phyloP scores from a whole-genome alignment of 345 rosid genomes.

The Diplotaxis tenuifolia region DNA sequence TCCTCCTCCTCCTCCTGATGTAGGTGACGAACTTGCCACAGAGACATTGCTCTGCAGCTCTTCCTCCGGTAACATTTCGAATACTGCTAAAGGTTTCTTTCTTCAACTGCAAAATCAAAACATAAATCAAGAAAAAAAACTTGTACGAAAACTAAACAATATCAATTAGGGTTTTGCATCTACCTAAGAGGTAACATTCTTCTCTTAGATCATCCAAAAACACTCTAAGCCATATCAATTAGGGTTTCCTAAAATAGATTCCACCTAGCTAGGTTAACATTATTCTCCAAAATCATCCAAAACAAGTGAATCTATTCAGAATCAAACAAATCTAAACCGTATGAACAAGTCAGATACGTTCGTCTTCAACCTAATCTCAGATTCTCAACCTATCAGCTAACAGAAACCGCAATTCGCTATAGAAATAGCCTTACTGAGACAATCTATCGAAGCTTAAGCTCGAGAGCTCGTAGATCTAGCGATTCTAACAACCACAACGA shows the following conservation, averaged over 20 bases:
- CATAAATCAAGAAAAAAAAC: too few relatives aligned
- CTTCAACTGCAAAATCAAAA: slow-evolving; percentile 21
- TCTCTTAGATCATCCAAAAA: too few relatives aligned
- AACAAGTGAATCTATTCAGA: too few relatives aligned
- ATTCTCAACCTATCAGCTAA: slow-evolving; percentile 1
- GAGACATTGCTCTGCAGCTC: slow-evolving; percentile 46
- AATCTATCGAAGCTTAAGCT: not conserved
- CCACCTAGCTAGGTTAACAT: too few relatives aligned
- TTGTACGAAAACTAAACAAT: too few relatives aligned
- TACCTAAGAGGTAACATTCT: not conserved
- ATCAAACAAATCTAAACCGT: not conserved
- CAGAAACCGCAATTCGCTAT: slow-evolving; percentile 17
- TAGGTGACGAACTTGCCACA: slow-evolving; percentile 40
- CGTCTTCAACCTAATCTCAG: slow-evolving; percentile 13
- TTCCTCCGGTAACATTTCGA: slow-evolving; percentile 71
- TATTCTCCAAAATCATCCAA: too few relatives aligned
- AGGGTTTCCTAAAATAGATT: too few relatives aligned
- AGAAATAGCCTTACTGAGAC: not conserved
- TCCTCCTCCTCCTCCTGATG: slow-evolving; percentile 33
- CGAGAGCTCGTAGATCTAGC: slow-evolving; percentile 19
- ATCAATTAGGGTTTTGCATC: not conserved
- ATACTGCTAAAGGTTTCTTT: not conserved
- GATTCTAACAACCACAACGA: not conserved
- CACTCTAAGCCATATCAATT: not conserved
- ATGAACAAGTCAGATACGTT: not conserved